phyloP scores from a whole-genome alignment of 2,329 filamentous ascomycete genomes.

The Dothidotthia symphoricarpi region DNA sequence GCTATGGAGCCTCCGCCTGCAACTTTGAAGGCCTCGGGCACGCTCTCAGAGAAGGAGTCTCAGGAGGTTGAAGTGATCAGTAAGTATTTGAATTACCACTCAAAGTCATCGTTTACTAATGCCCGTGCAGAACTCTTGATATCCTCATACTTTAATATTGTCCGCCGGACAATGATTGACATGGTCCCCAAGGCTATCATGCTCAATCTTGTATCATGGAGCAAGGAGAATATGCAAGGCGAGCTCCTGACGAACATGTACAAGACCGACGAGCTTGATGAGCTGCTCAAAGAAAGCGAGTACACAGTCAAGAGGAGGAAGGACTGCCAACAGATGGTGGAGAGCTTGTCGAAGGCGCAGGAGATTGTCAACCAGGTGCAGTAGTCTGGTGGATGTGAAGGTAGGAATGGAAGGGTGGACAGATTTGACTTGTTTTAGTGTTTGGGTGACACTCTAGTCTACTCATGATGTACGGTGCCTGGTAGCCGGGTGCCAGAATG shows the following conservation, averaged over 20 bases:
- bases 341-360: constrained; percentile 81
- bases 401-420: constrained; percentile 5
- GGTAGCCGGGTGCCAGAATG: too few relatives aligned
- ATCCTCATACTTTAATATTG: constrained; percentile 96
- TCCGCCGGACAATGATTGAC: constrained; percentile 97
- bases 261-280: constrained; percentile 82
- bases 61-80: constrained; percentile 98
- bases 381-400: constrained; percentile 20
- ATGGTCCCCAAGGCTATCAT: constrained; percentile 99
- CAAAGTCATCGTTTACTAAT: constrained; percentile 15
- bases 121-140: constrained; percentile 75
- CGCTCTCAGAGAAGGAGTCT: constrained; percentile 86
- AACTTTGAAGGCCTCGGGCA: constrained; percentile 90
- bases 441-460: too few relatives aligned
- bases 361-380: constrained; percentile 86
- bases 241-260: constrained; percentile 98
- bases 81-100: constrained; percentile 56
- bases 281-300: constrained; percentile 95
- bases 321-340: constrained; percentile 99
- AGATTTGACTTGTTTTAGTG: constrained; percentile 9
- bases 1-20: constrained; percentile 96
- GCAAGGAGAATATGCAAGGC: constrained; percentile 97
- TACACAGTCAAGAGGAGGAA: constrained; percentile 93
- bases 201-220: constrained; percentile 92
- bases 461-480: too few relatives aligned